A percentile compares a stretch with the other conserved stretches of the same genome.
Evolutionary conservation across 164 flowering plant genomes (phyloP).

Genomic region (Cinnamomum micranthum): DNA sequence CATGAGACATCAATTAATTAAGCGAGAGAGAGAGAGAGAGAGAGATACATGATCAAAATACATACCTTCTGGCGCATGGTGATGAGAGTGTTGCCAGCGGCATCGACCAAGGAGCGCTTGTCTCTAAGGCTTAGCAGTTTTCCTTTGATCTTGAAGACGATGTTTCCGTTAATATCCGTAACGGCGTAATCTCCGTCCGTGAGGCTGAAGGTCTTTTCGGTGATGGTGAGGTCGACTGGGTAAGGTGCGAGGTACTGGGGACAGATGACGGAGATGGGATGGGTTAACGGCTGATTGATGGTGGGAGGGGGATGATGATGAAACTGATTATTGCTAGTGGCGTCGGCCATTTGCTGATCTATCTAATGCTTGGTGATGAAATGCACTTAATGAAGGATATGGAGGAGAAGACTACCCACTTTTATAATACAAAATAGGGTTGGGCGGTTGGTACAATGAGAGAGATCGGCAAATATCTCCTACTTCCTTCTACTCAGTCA

Average conservation of each 20-base stretch:
- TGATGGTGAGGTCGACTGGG: conserved; percentile 45
- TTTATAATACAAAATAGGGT: no score
- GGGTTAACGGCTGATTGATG: background rate
- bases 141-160: conserved; percentile 50
- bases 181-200: conserved; percentile 46
- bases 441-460: no score
- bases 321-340: no score
- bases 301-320: background rate
- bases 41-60: no score
- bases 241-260: conserved; percentile 42
- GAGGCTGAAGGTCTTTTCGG: conserved; percentile 33
- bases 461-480: no score
- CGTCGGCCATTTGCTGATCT: no score
- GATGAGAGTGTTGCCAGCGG: conserved; percentile 45
- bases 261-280: conserved; percentile 31
- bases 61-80: conserved; percentile 44
- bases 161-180: conserved; percentile 43
- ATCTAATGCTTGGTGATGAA: no score
- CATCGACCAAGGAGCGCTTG: conserved; percentile 39
- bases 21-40: no score
- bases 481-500: no score
- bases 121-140: conserved; percentile 31
- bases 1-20: no score
- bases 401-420: no score
- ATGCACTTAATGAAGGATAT: no score